phyloP scores from a whole-genome alignment of 2,329 filamentous ascomycete genomes.

The Zymoseptoria brevis region DNA sequence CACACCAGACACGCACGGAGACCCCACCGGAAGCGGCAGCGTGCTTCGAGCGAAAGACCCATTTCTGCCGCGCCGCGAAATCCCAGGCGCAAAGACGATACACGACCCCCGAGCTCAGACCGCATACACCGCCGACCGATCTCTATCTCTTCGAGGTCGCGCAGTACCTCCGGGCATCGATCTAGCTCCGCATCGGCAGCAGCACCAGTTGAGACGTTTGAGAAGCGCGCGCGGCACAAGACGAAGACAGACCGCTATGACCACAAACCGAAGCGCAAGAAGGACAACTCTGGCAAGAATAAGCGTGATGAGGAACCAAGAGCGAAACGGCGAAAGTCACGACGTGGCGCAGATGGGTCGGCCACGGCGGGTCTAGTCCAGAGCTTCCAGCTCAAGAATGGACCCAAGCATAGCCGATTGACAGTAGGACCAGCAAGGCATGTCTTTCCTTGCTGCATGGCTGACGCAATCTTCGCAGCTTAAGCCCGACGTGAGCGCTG shows the following conservation, averaged over 20 bases:
- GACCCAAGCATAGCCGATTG: slow-evolving; percentile 36
- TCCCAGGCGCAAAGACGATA: not conserved
- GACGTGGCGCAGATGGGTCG: slow-evolving; percentile 31
- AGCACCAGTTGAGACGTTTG: slow-evolving; percentile 27
- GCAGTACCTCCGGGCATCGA: slow-evolving; percentile 1
- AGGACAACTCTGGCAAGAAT: slow-evolving; percentile 16
- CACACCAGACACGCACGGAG: slow-evolving; percentile 1
- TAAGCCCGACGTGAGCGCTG: slow-evolving; percentile 34
- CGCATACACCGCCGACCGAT: slow-evolving; percentile 2
- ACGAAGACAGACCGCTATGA: slow-evolving; percentile 41
- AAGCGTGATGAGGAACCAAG: slow-evolving; percentile 12
- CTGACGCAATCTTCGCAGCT: slow-evolving; percentile 28
- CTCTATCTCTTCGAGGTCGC: slow-evolving; percentile 1
- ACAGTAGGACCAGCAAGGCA: slow-evolving; percentile 32
- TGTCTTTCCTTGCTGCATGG: not conserved
- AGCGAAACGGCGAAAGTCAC: slow-evolving; percentile 28
- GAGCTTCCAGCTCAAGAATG: slow-evolving; percentile 39
- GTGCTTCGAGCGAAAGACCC: slow-evolving; percentile 30
- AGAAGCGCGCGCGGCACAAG: slow-evolving; percentile 39
- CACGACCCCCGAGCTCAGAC: slow-evolving; percentile 9
- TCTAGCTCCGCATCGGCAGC: slow-evolving; percentile 1
- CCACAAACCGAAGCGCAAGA: slow-evolving; percentile 28
- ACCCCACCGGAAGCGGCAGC: slow-evolving; percentile 27
- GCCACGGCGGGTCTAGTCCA: slow-evolving; percentile 33
- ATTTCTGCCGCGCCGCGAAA: not conserved